A percentile compares a stretch with the other conserved stretches of the same genome.
phyloP scores from a whole-genome alignment of 345 rosid genomes.

The Boechera retrofracta region DNA sequence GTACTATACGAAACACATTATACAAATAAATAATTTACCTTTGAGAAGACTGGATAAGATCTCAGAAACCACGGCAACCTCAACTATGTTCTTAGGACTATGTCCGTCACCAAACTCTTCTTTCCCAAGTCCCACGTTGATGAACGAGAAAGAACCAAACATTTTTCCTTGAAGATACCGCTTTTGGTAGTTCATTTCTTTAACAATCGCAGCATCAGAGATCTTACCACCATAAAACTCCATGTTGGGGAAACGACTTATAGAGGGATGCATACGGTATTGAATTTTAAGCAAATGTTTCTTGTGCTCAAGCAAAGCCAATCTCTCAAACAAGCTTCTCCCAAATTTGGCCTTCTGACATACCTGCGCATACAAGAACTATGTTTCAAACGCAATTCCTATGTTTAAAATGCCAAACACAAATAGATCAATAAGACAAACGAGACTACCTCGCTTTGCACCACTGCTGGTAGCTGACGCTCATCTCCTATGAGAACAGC shows the following conservation, averaged over 20 bases:
- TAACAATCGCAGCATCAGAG: constrained; percentile 53
- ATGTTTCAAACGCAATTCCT: background rate
- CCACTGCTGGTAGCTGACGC: constrained; percentile 55
- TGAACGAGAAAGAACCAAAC: constrained; percentile 53
- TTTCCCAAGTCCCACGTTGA: constrained; percentile 45
- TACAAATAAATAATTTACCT: constrained; percentile 23
- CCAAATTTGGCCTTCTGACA: constrained; percentile 53
- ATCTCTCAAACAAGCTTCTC: constrained; percentile 74
- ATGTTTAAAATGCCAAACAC: background rate
- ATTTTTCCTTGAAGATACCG: constrained; percentile 46
- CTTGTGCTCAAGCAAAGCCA: constrained; percentile 50
- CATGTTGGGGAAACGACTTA: constrained; percentile 61
- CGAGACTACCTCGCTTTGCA: constrained; percentile 47
- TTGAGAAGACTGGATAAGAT: constrained; percentile 41
- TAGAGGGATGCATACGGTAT: constrained; percentile 78
- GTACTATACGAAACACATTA: no score
- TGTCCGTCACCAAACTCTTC: constrained; percentile 43
- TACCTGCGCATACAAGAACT: constrained; percentile 39
- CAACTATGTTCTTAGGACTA: constrained; percentile 50
- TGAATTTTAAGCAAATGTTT: constrained; percentile 62
- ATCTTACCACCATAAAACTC: constrained; percentile 53
- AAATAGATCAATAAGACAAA: background rate
- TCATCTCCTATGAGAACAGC: constrained; percentile 49
- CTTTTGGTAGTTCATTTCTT: constrained; percentile 32
- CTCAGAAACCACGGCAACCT: constrained; percentile 44